phyloP scores from a whole-genome alignment of 2,329 filamentous ascomycete genomes.

The Aspergillus fischeri region DNA sequence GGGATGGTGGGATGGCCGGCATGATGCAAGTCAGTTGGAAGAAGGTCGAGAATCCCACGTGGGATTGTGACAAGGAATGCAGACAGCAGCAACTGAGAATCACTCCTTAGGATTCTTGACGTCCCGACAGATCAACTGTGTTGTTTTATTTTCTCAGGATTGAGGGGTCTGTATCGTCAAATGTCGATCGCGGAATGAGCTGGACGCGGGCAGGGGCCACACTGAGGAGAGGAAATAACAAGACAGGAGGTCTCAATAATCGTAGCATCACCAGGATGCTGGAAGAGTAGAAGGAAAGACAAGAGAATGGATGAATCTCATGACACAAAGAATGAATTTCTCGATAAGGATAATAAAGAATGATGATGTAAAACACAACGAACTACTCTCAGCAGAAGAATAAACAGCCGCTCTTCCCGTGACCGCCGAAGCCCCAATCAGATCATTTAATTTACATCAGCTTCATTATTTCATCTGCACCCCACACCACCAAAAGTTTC shows the following conservation, averaged over 20 bases:
- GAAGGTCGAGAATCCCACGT: not conserved
- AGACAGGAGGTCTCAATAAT: not conserved
- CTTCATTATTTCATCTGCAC: constrained; percentile 1
- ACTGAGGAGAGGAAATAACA: not conserved
- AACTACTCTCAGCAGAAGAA: not conserved
- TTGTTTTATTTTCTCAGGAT: not conserved
- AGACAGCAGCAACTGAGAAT: not conserved
- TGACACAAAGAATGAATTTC: not conserved
- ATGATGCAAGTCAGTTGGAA: constrained; percentile 12
- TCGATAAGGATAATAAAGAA: not conserved
- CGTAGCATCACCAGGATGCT: not conserved
- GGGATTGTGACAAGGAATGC: not conserved
- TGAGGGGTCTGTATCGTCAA: not conserved
- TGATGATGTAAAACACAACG: not conserved
- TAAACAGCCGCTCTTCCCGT: constrained; percentile 14
- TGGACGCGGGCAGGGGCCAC: not conserved
- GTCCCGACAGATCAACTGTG: not conserved
- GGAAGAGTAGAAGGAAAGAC: not conserved
- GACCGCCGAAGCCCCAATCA: constrained; percentile 24
- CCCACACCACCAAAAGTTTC: not conserved
- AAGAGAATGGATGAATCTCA: not conserved
- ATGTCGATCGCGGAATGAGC: not conserved
- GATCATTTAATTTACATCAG: constrained; percentile 3
- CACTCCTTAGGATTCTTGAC: not conserved
- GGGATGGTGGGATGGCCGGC: constrained; percentile 31